phyloP scores from a whole-genome alignment of 257 asterid genomes.

The Solanum tarijense region DNA sequence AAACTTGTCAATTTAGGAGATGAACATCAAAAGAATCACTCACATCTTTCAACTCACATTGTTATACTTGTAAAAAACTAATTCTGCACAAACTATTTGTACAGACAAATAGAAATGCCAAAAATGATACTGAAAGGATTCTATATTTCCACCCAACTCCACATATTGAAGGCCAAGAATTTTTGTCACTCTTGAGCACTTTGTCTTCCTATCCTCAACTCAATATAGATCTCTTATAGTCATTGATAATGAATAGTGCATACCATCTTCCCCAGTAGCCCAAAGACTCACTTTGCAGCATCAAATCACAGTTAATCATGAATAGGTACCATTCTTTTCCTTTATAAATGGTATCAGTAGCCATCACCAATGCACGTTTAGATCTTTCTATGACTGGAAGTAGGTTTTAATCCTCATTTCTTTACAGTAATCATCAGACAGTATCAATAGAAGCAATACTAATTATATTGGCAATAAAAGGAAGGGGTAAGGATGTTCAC shows the following conservation, averaged over 20 bases:
- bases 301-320: background rate
- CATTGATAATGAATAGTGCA: background rate
- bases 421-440: background rate
- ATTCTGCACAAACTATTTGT: background rate
- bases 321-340: background rate
- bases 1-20: background rate
- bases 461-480: background rate
- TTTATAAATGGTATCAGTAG: background rate
- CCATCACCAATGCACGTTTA: background rate
- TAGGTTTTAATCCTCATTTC: background rate
- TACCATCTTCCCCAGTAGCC: background rate
- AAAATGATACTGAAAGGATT: background rate
- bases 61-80: background rate
- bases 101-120: background rate
- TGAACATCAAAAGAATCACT: background rate
- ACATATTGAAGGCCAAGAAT: background rate
- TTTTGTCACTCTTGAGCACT: background rate
- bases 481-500: conserved; percentile 22
- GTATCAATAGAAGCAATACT: background rate
- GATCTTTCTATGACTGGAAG: background rate
- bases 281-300: background rate
- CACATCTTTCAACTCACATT: background rate
- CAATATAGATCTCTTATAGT: background rate
- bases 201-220: background rate
- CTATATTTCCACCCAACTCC: background rate